Conservation (phyloP, 345 rosid species). For the Gossypioides kirkii region DNA sequence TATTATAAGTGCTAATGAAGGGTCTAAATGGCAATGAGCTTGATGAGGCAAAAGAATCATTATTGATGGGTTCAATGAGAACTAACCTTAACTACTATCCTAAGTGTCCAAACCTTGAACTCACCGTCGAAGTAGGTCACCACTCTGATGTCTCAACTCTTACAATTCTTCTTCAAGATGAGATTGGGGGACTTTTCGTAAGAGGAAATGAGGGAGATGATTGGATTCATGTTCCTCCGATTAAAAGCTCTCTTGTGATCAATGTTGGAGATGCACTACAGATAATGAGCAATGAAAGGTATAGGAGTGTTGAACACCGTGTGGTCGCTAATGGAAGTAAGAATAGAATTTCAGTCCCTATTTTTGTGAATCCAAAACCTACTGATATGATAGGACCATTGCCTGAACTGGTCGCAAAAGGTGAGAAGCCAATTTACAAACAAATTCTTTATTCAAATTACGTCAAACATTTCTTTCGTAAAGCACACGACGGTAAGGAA, state of each 20-base stretch:
- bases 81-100: conserved; percentile 23
- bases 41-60: neutral
- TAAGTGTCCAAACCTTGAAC: conserved; percentile 22
- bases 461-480: conserved; percentile 20
- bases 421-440: conserved; percentile 13
- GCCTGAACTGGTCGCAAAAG: conserved; percentile 5
- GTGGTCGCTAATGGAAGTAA: conserved; percentile 19
- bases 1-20: conserved; percentile 16
- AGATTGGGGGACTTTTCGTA: conserved; percentile 19
- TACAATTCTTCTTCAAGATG: conserved; percentile 23
- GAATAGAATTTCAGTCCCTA: conserved; percentile 24
- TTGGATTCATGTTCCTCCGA: conserved; percentile 29
- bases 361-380: conserved; percentile 19
- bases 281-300: conserved; percentile 26
- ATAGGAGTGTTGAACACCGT: conserved; percentile 26
- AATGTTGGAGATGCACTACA: conserved; percentile 23
- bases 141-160: conserved; percentile 27
- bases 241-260: conserved; percentile 25
- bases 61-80: neutral
- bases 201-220: conserved; percentile 5
- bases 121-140: conserved; percentile 12
- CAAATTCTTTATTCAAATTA: conserved; percentile 20
- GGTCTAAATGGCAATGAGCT: conserved; percentile 13
- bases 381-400: conserved; percentile 8
- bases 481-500: conserved; percentile 23